Evolutionary conservation across 495 filamentous ascomycete genomes (phyloP).

Genomic region (Staphylotrichum tortipilum): DNA sequence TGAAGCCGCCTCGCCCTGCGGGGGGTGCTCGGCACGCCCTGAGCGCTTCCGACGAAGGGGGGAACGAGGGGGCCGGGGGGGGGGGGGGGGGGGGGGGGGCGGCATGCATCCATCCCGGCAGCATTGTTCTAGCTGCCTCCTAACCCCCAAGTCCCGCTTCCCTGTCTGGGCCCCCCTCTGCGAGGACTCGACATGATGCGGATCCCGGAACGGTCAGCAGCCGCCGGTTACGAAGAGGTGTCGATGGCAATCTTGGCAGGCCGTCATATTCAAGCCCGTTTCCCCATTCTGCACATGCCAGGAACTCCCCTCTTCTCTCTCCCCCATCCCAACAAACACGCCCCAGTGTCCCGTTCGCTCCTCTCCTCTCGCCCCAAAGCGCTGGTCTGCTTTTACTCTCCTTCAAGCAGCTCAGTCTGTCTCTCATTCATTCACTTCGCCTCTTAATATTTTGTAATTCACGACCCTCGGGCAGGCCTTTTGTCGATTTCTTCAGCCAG

Average conservation of each 20-base stretch:
- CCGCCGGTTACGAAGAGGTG: conserved; percentile 16
- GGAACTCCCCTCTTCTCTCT: conserved; percentile 19
- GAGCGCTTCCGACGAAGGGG: not conserved
- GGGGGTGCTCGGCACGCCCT: conserved; percentile 5
- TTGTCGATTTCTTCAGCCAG: conserved; percentile 25
- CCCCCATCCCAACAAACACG: conserved; percentile 13
- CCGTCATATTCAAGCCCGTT: conserved; percentile 28
- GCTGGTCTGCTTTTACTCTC: conserved; percentile 51
- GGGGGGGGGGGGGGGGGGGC: not conserved
- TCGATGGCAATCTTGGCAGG: conserved; percentile 13
- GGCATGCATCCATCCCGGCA: not conserved
- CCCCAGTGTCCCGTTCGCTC: conserved; percentile 27
- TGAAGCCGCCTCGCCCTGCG: not conserved
- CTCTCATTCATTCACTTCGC: conserved; percentile 14
- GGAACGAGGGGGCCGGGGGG: too few relatives aligned
- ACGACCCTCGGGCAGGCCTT: conserved; percentile 16
- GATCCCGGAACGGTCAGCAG: conserved; percentile 27
- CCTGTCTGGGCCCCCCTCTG: not conserved
- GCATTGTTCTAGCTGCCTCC: conserved; percentile 6
- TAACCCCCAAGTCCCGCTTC: not conserved
- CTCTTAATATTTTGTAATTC: conserved; percentile 34
- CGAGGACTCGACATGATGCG: conserved; percentile 12
- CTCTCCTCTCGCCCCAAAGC: conserved; percentile 37
- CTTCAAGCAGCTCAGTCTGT: conserved; percentile 31
- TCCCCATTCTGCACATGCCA: conserved; percentile 26